phyloP scores from a whole-genome alignment of 257 asterid species.

The Petunia secreta region DNA sequence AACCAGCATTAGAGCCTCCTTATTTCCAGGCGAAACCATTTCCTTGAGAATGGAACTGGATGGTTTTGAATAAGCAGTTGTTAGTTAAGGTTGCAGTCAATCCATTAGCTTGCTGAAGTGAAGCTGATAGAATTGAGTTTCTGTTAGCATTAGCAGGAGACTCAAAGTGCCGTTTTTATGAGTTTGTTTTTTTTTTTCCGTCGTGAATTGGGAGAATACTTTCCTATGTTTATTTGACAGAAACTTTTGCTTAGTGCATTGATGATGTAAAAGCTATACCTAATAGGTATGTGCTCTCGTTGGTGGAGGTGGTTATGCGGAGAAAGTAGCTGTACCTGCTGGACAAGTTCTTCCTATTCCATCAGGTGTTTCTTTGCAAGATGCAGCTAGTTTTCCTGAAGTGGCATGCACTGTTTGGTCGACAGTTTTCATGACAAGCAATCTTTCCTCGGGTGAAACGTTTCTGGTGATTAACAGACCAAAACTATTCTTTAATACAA shows the following conservation, averaged over 20 bases:
- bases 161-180: background rate
- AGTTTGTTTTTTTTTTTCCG: background rate
- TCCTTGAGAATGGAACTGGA: background rate
- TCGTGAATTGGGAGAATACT: background rate
- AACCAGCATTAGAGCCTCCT: background rate
- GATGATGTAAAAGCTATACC: background rate
- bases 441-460: constrained; percentile 72
- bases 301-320: constrained; percentile 97
- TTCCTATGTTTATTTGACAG: background rate
- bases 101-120: background rate
- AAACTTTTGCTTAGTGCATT: background rate
- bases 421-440: constrained; percentile 89
- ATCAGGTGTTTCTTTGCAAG: constrained; percentile 75
- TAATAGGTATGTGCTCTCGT: constrained; percentile 86
- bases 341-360: constrained; percentile 93
- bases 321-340: constrained; percentile 83
- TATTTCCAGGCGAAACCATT: background rate
- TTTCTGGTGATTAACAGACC: constrained; percentile 59
- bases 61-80: background rate
- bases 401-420: constrained; percentile 99
- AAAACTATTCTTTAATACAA: background rate
- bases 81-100: background rate
- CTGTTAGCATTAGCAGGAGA: background rate
- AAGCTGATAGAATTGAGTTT: background rate
- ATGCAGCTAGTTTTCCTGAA: constrained; percentile 97